phyloP scores from a whole-genome alignment of 2,329 filamentous ascomycete species.

The Rutstroemia sp. region DNA sequence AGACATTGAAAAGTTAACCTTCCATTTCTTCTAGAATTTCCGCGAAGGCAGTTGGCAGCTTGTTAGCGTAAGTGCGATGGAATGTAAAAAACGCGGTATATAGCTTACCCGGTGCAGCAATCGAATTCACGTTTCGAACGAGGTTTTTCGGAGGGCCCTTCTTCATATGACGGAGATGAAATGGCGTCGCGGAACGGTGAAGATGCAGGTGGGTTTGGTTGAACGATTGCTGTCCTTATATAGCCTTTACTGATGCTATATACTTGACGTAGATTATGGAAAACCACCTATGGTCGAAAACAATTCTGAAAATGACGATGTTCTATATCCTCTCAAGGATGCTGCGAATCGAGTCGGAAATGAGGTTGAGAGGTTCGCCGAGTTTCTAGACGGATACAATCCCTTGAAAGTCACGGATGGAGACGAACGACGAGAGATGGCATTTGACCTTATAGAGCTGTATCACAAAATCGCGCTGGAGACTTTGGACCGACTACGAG shows the following conservation, averaged over 20 bases:
- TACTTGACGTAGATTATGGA: conserved; percentile 12
- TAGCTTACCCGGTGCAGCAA: conserved; percentile 10
- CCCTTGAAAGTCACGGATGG: conserved; percentile 40
- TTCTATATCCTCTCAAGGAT: conserved; percentile 52
- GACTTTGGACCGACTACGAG: conserved; percentile 37
- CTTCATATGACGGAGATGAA: conserved; percentile 30
- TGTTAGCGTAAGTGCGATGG: conserved; percentile 19
- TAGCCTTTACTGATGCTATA: not conserved
- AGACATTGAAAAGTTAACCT: conserved; percentile 15
- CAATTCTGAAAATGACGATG: conserved; percentile 36
- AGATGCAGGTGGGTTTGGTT: conserved; percentile 22
- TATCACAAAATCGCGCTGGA: conserved; percentile 53
- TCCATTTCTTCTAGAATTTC: conserved; percentile 17
- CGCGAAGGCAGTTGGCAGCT: conserved; percentile 29
- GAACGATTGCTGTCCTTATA: not conserved
- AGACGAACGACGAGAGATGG: conserved; percentile 53
- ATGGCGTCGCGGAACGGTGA: conserved; percentile 27
- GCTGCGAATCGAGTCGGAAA: conserved; percentile 64
- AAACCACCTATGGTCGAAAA: conserved; percentile 26
- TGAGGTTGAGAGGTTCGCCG: conserved; percentile 83
- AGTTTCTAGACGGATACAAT: conserved; percentile 69
- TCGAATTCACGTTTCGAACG: conserved; percentile 24
- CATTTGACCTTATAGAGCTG: conserved; percentile 59
- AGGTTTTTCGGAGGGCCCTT: conserved; percentile 26
- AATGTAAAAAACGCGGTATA: not conserved